Conservation (phyloP, 345 rosid species). For the Pistacia atlantica region DNA sequence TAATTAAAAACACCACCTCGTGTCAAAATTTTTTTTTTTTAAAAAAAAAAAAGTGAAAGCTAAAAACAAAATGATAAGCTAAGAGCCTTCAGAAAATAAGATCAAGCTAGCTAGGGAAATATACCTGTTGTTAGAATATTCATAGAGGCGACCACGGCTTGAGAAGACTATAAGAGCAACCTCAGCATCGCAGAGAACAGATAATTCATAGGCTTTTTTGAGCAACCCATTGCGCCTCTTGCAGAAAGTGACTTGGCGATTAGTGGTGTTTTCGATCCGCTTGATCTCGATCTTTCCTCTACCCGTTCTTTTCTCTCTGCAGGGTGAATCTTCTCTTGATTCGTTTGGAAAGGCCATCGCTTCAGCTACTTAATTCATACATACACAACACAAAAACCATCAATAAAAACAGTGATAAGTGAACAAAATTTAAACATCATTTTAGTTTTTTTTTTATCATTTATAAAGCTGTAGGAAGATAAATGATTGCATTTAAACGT, state of each 20-base stretch:
- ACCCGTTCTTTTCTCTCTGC: slow-evolving; percentile 69
- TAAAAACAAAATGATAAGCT: background rate
- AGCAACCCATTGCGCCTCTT: slow-evolving; percentile 94
- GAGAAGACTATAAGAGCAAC: slow-evolving; percentile 96
- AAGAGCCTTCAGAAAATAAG: background rate
- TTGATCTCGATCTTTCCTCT: slow-evolving; percentile 99
- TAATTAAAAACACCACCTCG: background rate
- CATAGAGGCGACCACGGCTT: slow-evolving; percentile 97
- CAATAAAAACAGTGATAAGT: background rate
- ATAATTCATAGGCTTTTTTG: slow-evolving; percentile 93
- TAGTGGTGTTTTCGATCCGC: slow-evolving; percentile 99
- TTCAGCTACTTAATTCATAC: background rate
- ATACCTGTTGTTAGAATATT: slow-evolving; percentile 95
- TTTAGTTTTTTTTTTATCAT: background rate
- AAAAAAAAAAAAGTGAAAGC: too few species aligned
- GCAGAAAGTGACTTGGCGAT: slow-evolving; percentile 98
- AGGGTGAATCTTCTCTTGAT: slow-evolving; percentile 45
- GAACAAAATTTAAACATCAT: background rate
- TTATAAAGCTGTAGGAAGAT: background rate
- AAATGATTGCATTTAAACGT: slow-evolving; percentile 1
- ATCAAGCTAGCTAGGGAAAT: background rate
- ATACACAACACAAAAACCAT: background rate
- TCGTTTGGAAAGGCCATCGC: slow-evolving; percentile 46
- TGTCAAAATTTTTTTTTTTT: too few species aligned
- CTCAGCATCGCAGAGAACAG: slow-evolving; percentile 89